phyloP scores from a whole-genome alignment of 208 protist species.

The Leishmania martiniquensis region DNA sequence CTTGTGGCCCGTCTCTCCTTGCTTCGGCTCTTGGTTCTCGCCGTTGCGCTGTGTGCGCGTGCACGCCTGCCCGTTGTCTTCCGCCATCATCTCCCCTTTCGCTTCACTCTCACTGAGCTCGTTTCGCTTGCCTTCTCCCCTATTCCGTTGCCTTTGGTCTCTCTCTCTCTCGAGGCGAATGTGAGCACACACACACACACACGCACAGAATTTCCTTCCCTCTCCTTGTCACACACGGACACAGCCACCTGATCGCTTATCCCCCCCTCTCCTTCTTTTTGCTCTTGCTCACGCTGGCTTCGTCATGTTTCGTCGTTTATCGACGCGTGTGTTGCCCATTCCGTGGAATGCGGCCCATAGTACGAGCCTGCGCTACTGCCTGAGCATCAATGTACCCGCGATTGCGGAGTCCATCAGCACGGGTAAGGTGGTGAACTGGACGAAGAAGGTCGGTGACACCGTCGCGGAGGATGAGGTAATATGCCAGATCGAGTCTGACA shows the following conservation, averaged over 20 bases:
- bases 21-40: not conserved
- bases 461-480: constrained; percentile 97
- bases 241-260: constrained; percentile 10
- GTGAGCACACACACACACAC: not conserved
- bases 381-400: constrained; percentile 94
- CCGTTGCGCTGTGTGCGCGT: not conserved
- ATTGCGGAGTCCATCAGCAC: constrained; percentile 99
- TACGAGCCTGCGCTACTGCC: constrained; percentile 80
- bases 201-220: not conserved
- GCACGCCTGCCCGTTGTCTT: not conserved
- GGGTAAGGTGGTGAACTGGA: constrained; percentile 96
- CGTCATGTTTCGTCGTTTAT: constrained; percentile 74
- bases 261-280: constrained; percentile 1
- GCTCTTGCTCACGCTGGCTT: not conserved
- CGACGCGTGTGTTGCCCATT: constrained; percentile 34
- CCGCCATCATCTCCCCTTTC: too few species aligned
- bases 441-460: constrained; percentile 95
- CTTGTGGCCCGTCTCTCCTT: not conserved
- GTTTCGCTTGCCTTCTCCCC: not conserved
- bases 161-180: not conserved
- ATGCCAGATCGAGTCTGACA: constrained; percentile 98
- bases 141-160: not conserved
- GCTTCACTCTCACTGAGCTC: not conserved
- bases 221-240: not conserved
- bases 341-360: constrained; percentile 33